phyloP scores from a whole-genome alignment of 352 stramenopile genomes.

The Phytopythium ostracodes region DNA sequence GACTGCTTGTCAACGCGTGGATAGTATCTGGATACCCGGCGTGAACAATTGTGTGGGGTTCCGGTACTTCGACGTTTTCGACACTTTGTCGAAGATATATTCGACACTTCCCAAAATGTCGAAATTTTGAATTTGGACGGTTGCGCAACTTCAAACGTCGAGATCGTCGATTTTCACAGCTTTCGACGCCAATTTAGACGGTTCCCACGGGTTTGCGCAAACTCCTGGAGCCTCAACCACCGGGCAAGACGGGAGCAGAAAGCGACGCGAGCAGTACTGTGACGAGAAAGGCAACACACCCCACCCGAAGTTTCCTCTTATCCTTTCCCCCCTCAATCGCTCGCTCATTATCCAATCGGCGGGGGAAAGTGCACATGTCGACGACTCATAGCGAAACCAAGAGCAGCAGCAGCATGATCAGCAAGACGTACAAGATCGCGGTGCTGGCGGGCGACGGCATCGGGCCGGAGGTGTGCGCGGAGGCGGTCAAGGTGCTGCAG shows the following conservation, averaged over 20 bases:
- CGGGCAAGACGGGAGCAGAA: background rate
- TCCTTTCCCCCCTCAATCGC: background rate
- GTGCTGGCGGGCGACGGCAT: slow-evolving; percentile 98
- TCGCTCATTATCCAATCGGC: background rate
- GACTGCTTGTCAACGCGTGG: background rate
- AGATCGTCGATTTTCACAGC: too few relatives aligned
- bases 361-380: background rate
- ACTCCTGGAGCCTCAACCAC: background rate
- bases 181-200: background rate
- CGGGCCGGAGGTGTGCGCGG: slow-evolving; percentile 96
- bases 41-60: background rate
- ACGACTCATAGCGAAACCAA: background rate
- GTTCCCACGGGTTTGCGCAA: background rate
- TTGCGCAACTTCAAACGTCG: too few relatives aligned
- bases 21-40: too few relatives aligned
- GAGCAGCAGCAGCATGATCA: slow-evolving; percentile 24
- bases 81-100: too few relatives aligned
- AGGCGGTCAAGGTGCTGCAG: slow-evolving; percentile 90
- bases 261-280: background rate
- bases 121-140: too few relatives aligned
- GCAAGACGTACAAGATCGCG: slow-evolving; percentile 86
- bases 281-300: background rate
- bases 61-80: too few relatives aligned
- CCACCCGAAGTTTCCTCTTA: background rate
- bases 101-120: too few relatives aligned